Base-by-base conservation (phyloP, 228 moss, liverwort and hornwort genomes). In the Sphagnum magellanicum region DNA sequence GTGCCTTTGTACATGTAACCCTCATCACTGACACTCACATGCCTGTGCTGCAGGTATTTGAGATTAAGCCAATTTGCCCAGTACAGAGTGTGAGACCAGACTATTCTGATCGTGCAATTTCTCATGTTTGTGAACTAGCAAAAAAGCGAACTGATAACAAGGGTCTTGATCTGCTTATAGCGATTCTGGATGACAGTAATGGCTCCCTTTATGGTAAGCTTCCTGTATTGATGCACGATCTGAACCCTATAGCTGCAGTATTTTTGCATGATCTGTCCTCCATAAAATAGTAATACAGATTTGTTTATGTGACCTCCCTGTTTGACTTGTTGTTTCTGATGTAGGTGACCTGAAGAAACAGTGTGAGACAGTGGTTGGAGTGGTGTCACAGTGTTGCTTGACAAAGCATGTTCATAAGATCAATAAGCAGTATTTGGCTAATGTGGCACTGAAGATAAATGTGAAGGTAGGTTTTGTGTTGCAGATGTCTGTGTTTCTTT, bases 351-450 rank as follows among this genome's bases (percentile, higher is more conserved):
- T 98, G 59, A 98, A 98, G 71, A 83, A 93, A 50, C 93, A 93
- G 8, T 98, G 97, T 68, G 97, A 98, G 74, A 98, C 97, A 1
- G 97, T 93, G n/a, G 64, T 98, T 0, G 97, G 97, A 50, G 97
- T 98, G 0, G 93, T 98, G 3, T 98, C 97, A 0, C 97, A 98
- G 70, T 98, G 97, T 53, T 98, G 97, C 51, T 69, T 98, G 49
- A 98, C 97, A 4, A 98, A 98, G 79, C 97, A 98, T 49, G 97
- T 98, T 0, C 92, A 80, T 13, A 98, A 90, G 61, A 92, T 91
- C 90, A 98, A 85, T 80, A 98, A 98, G 63, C 97, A 98, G 57
- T 98, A 98, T 16, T 79, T 98, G 16, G 97, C 97, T 0, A 98
- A 98, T 50, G 97, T 98, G 0, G 97, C 97, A 10, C 69, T 98